Conservation (phyloP, 2,329 filamentous ascomycete species). For the Trichoderma brevicompactum region DNA sequence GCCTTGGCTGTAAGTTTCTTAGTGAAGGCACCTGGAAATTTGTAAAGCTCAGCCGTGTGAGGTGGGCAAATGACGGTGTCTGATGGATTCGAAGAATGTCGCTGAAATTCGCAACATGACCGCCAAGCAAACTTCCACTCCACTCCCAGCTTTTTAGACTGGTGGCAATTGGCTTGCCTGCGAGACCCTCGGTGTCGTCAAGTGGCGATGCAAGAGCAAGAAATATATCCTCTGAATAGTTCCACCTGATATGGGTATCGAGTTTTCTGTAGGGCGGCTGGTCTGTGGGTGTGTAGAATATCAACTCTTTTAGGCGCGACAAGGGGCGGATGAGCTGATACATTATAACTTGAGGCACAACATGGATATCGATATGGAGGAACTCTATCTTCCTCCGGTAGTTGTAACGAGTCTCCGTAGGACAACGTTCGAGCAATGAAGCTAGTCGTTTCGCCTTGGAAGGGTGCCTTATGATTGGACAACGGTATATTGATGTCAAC, state of each 20-base stretch:
- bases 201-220: conserved; percentile 62
- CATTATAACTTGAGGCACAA: conserved; percentile 50
- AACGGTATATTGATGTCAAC: conserved; percentile 71
- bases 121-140: conserved; percentile 60
- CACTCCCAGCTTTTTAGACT: conserved; percentile 62
- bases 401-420: conserved; percentile 56
- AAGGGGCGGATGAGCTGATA: conserved; percentile 65
- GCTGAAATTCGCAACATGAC: conserved; percentile 51
- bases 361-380: conserved; percentile 72
- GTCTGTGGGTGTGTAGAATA: conserved; percentile 73
- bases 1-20: conserved; percentile 44
- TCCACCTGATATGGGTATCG: conserved; percentile 65
- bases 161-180: conserved; percentile 40
- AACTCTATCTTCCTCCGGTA: conserved; percentile 73
- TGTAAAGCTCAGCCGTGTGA: conserved; percentile 63
- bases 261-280: conserved; percentile 66
- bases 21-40: conserved; percentile 64
- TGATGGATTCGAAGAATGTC: conserved; percentile 58
- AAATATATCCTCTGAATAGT: conserved; percentile 70
- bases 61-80: conserved; percentile 57
- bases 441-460: conserved; percentile 52
- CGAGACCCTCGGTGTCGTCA: conserved; percentile 39
- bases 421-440: conserved; percentile 59
- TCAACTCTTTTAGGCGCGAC: conserved; percentile 69
- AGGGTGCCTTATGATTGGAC: conserved; percentile 62